Base-by-base conservation (phyloP, 2,329 filamentous ascomycete genomes). In the Fusarium nanum region DNA sequence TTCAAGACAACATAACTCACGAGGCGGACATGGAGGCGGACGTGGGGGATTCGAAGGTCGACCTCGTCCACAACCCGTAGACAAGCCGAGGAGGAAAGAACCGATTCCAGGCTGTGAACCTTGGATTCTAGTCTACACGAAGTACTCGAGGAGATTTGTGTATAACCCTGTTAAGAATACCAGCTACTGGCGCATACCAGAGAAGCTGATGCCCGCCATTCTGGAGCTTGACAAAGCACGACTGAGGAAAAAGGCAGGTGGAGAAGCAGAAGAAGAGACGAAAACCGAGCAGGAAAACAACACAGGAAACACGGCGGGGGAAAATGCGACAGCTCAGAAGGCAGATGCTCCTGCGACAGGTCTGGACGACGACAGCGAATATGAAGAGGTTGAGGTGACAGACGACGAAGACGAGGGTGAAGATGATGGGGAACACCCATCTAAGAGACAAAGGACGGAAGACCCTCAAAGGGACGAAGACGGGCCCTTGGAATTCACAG, bases 171-270 rank as follows among this genome's bases (percentile, higher is more conserved):
- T 87, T 56, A 97, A 95, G 71, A 92, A 95, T 40, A 87, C 94
- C 72, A 98, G 94, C 79, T 94, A 94, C 79, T 99, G 97, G 96
- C 93, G 93, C 75, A 96, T 98, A 74, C 96, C 96, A 1, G 89
- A 93, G 58, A 91, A 96, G 78, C 85, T 99, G 37, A 91, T 94
- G 86, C 90, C 91, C 64, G 93, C 89, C 16, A 92, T 96, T 56
- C 72, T 91, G 53, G 86, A 89, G 68, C 83, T 93, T 58, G 93
- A 97, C 79, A 89, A 91, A 77, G 89, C 91, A 71, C 87, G 88
- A 63, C 91, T 91, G 81, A 83, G 88, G 81, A 80, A 86, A 75
- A 88, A 89, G 81, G 84, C 83, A 1, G n/a, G 70, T 67, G 45
- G 68, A 73, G 16, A 79, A 81, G 22, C 76, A 82, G 30, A 53